Conservation (phyloP, 768 basidiomycete species). For the Crepidotus variabilis region DNA sequence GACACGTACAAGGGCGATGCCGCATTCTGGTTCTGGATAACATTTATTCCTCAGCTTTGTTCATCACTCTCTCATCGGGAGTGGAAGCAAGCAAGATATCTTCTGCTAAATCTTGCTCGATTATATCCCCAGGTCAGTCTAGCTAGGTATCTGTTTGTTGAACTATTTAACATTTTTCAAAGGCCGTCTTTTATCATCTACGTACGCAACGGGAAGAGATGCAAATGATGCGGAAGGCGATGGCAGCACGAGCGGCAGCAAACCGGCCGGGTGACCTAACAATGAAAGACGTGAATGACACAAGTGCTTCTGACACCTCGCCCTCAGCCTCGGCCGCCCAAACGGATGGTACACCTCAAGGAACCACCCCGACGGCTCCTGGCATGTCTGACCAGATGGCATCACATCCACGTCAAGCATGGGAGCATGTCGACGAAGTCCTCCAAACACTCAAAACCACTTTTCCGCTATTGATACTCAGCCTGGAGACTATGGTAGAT, state of each 20-base stretch:
- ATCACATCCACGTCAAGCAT: constrained; percentile 57
- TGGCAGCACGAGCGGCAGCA: constrained; percentile 32
- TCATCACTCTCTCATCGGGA: constrained; percentile 88
- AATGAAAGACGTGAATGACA: constrained; percentile 23
- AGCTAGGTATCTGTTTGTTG: background rate
- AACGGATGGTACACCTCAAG: constrained; percentile 8
- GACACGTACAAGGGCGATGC: constrained; percentile 96
- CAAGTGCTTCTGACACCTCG: constrained; percentile 9
- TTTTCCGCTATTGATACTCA: constrained; percentile 91
- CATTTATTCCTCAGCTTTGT: constrained; percentile 91
- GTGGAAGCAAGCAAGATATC: constrained; percentile 86
- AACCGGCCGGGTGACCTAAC: constrained; percentile 22
- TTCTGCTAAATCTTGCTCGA: constrained; percentile 87
- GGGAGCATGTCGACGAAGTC: constrained; percentile 92
- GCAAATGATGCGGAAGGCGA: constrained; percentile 36
- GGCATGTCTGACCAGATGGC: constrained; percentile 13
- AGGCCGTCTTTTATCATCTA: constrained; percentile 95
- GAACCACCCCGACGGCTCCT: constrained; percentile 12
- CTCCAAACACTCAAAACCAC: constrained; percentile 92
- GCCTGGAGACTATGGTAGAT: constrained; percentile 96
- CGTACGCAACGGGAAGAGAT: constrained; percentile 62
- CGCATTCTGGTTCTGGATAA: constrained; percentile 99
- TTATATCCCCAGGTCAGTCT: constrained; percentile 81
- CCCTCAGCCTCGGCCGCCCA: constrained; percentile 8
- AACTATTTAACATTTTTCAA: constrained; percentile 1